phyloP scores from a whole-genome alignment of 495 filamentous ascomycete species.

The Pyrenula massariospora region DNA sequence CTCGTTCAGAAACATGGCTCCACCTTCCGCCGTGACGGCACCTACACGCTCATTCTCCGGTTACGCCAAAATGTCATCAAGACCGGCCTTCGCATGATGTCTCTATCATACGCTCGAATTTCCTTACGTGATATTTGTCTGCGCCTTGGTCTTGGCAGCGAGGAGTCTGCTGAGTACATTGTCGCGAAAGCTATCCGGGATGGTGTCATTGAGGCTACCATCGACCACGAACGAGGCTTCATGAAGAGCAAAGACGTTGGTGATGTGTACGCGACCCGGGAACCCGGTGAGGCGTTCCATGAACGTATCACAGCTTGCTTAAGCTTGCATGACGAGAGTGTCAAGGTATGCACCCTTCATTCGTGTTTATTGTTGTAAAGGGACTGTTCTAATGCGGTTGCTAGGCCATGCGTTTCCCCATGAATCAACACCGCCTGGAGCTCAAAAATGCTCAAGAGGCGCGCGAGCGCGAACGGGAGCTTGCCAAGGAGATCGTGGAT shows the following conservation, averaged over 20 bases:
- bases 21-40: conserved; percentile 84
- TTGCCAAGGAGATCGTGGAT: conserved; percentile 98
- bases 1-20: conserved; percentile 67
- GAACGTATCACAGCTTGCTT: conserved; percentile 88
- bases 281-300: conserved; percentile 94
- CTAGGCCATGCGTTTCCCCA: conserved; percentile 97
- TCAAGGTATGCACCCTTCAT: conserved; percentile 56
- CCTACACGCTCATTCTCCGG: conserved; percentile 88
- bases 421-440: conserved; percentile 98
- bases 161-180: conserved; percentile 97
- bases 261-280: conserved; percentile 90
- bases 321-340: conserved; percentile 88
- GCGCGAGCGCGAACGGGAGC: conserved; percentile 84
- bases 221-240: conserved; percentile 89
- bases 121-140: conserved; percentile 97
- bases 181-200: conserved; percentile 97
- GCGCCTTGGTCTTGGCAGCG: conserved; percentile 77
- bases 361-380: background rate
- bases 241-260: conserved; percentile 97
- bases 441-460: conserved; percentile 97
- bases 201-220: conserved; percentile 89
- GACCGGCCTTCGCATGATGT: conserved; percentile 98
- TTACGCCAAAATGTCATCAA: conserved; percentile 98
- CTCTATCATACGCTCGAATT: conserved; percentile 90
- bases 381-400: conserved; percentile 1